phyloP scores from a whole-genome alignment of 805 yeast genomes.

The Metschnikowia baotianmanensis region DNA sequence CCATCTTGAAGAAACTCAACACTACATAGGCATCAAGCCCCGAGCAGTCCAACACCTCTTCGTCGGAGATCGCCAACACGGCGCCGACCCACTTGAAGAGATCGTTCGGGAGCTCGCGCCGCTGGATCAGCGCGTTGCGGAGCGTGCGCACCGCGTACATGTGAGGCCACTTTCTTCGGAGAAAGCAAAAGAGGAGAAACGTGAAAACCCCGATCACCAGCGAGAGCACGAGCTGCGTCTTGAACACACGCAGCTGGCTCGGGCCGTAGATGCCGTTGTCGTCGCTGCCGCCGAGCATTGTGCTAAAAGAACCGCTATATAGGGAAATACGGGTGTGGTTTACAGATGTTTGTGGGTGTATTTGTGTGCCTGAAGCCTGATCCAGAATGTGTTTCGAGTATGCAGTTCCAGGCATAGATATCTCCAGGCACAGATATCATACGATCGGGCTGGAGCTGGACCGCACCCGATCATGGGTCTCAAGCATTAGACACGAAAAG shows the following conservation, averaged over 20 bases:
- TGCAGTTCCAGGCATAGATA: too few relatives aligned
- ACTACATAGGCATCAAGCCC: constrained; percentile 36
- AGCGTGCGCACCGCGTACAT: constrained; percentile 55
- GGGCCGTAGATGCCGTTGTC: constrained; percentile 35
- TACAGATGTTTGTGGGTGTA: too few relatives aligned
- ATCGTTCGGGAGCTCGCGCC: constrained; percentile 40
- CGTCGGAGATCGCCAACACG: constrained; percentile 25
- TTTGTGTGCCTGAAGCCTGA: too few relatives aligned
- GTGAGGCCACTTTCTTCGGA: constrained; percentile 54
- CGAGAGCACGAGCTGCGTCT: constrained; percentile 52
- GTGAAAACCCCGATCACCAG: constrained; percentile 44
- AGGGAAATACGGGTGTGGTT: too few relatives aligned
- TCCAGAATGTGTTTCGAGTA: too few relatives aligned
- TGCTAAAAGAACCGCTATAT: not conserved
- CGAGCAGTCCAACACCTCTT: constrained; percentile 23
- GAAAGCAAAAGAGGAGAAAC: constrained; percentile 48
- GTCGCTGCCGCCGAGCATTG: constrained; percentile 12
- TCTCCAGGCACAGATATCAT: too few relatives aligned
- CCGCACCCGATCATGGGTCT: too few relatives aligned
- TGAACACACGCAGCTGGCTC: constrained; percentile 56
- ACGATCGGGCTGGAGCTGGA: too few relatives aligned
- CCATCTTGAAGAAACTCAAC: constrained; percentile 38
- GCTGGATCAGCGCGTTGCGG: constrained; percentile 36
- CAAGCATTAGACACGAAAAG: too few relatives aligned
- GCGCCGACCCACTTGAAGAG: constrained; percentile 27